phyloP scores from a whole-genome alignment of 2,329 filamentous ascomycete species.

The Verticillium zaregamsianum region DNA sequence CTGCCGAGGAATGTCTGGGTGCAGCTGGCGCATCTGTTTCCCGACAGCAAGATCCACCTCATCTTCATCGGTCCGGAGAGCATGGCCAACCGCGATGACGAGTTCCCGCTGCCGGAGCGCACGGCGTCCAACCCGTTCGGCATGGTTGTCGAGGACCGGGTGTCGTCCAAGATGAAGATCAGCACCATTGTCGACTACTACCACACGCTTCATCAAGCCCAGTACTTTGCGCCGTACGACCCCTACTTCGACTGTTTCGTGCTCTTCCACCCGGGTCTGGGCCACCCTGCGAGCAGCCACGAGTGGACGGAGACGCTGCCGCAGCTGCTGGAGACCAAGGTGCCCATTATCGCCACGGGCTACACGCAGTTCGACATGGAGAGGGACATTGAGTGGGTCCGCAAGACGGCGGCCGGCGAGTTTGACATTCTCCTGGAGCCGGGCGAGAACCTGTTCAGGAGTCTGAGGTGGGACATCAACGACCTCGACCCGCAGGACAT shows the following conservation, averaged over 20 bases:
- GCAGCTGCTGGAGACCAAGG: conserved; percentile 87
- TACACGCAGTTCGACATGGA: conserved; percentile 96
- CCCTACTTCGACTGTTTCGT: conserved; percentile 98
- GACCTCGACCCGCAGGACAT: conserved; percentile 92
- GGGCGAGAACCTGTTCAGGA: conserved; percentile 90
- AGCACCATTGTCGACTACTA: conserved; percentile 98
- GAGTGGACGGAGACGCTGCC: conserved; percentile 94
- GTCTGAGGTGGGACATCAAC: conserved; percentile 93
- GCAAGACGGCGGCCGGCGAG: conserved; percentile 80
- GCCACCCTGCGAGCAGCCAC: conserved; percentile 86
- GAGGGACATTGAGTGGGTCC: conserved; percentile 85
- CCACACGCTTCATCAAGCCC: conserved; percentile 88
- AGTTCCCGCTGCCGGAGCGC: conserved; percentile 85
- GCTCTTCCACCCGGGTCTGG: conserved; percentile 93
- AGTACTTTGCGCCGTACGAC: conserved; percentile 89
- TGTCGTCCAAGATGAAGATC: conserved; percentile 89
- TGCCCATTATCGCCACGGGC: conserved; percentile 89
- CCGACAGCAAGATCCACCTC: conserved; percentile 82
- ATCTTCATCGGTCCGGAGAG: conserved; percentile 95
- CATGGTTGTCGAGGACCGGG: conserved; percentile 85
- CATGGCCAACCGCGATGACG: conserved; percentile 89
- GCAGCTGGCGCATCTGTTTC: conserved; percentile 91
- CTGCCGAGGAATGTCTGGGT: conserved; percentile 91
- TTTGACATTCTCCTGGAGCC: conserved; percentile 90
- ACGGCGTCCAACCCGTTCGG: conserved; percentile 88